A percentile compares a stretch with the other conserved stretches of the same genome.
These are phyloP conservation scores for Lachancea lanzarotensis DNA, from an alignment of 805 yeast genomes.

Conservation along the genomic window DNA sequence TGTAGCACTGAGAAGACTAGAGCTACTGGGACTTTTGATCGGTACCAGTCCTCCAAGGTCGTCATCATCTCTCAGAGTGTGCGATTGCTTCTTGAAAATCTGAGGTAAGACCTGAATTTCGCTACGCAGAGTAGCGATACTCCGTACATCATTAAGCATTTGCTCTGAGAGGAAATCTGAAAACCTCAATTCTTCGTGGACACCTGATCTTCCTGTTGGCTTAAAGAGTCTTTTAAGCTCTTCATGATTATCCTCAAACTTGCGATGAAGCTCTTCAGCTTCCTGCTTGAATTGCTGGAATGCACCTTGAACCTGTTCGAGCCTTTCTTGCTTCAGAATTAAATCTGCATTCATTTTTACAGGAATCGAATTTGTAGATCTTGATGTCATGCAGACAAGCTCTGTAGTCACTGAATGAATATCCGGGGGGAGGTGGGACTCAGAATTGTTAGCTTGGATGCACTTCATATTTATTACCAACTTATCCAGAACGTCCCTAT, in stretches of 20 bases:
- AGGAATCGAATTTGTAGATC: slow-evolving; percentile 37
- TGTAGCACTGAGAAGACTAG: slow-evolving; percentile 10
- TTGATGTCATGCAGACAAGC: slow-evolving; percentile 31
- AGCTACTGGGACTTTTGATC: background rate
- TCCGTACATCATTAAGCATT: slow-evolving; percentile 27
- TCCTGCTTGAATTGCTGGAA: slow-evolving; percentile 17
- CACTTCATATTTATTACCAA: slow-evolving; percentile 31
- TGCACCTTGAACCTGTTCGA: slow-evolving; percentile 19
- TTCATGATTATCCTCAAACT: slow-evolving; percentile 18
- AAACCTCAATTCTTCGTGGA: slow-evolving; percentile 23
- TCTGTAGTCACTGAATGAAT: slow-evolving; percentile 27
- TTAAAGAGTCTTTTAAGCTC: slow-evolving; percentile 26
- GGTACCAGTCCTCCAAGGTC: background rate
- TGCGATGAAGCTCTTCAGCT: slow-evolving; percentile 12
- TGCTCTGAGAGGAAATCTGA: slow-evolving; percentile 26
- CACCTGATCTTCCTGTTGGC: slow-evolving; percentile 12
- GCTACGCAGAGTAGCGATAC: slow-evolving; percentile 25
- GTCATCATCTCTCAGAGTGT: slow-evolving; percentile 16
- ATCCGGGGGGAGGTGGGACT: slow-evolving; percentile 28
- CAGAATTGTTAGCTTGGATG: slow-evolving; percentile 29
- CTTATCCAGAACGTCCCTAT: slow-evolving; percentile 22
- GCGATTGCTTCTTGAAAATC: slow-evolving; percentile 27
- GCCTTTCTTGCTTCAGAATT: slow-evolving; percentile 20
- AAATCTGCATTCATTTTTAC: slow-evolving; percentile 34
- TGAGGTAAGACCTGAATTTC: slow-evolving; percentile 18